Evolutionary conservation across 106 monocot species (phyloP), one percentile per base, ranked within the genome.

Genomic region (Hemerocallis citrina): DNA sequence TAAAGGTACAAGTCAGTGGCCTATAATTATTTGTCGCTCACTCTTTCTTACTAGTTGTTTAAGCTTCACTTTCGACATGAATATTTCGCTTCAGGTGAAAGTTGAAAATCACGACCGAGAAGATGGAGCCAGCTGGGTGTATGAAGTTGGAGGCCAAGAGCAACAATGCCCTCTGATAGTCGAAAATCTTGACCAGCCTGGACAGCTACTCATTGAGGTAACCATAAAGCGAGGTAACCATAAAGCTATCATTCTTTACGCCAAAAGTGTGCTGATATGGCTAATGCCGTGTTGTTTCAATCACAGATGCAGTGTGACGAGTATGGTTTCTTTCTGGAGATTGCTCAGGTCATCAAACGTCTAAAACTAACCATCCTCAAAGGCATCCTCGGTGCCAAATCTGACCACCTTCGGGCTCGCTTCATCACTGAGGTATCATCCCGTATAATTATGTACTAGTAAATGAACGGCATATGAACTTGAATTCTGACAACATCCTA

Each of bases 141-240:
- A 44, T 54, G 44, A 72, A 20, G 13, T 66, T 27, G 75, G 70
- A 25, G 56, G 32, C 44, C 61, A 78, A 68, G 47, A 70, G 6
- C 57, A 67, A 61, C 28, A 14, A 42, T 78, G 69, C 48, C 88
- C 88, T 6, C 65, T 93, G 10, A 67, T 77, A 59, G 68, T 88
- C 62, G 79, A 93, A 67, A 72, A 81, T 59, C 75, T 93, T 21
- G 74, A 79, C 19, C 73, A 79, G 29, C 78, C 82, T 27, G 88
- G 85, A 4, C 80, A 88, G 19, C 68, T 93, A 64, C 88, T 93
- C 35, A 71, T 93, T 27, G 92, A 93, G 92, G 92, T 88, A 73
- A 6, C 10, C n/a, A n/a, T n/a, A n/a, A n/a, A n/a, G n/a, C n/a
- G n/a, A n/a, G n/a, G n/a, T n/a, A n/a, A n/a, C n/a, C n/a, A n/a